Evolutionary conservation across 345 rosid genomes (phyloP).

Genomic region (Aquilaria sinensis): DNA sequence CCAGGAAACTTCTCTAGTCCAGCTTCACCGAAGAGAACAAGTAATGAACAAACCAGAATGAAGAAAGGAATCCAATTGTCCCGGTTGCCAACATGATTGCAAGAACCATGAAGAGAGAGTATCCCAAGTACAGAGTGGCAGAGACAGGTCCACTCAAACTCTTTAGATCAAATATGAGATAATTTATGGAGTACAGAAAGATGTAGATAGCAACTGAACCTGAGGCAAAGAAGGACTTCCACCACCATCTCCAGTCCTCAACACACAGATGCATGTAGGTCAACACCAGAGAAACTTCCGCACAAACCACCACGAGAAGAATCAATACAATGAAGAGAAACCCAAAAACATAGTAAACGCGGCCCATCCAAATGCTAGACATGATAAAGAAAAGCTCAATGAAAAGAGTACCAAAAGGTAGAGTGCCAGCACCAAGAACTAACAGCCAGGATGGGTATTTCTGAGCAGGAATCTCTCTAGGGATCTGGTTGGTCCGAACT

Average conservation of each 20-base stretch:
- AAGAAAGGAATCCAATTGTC: constrained; percentile 62
- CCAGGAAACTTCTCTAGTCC: constrained; percentile 30
- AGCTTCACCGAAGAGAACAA: constrained; percentile 73
- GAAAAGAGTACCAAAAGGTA: constrained; percentile 71
- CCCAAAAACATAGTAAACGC: constrained; percentile 66
- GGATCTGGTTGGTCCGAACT: constrained; percentile 73
- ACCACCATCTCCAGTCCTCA: constrained; percentile 80
- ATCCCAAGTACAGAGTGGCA: constrained; percentile 59
- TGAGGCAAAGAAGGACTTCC: constrained; percentile 74
- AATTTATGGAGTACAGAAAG: constrained; percentile 58
- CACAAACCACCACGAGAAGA: constrained; percentile 68
- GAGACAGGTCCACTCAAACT: constrained; percentile 67
- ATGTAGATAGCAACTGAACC: constrained; percentile 71
- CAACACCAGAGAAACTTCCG: constrained; percentile 61
- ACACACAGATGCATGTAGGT: constrained; percentile 79
- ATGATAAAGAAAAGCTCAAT: constrained; percentile 78
- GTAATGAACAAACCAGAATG: constrained; percentile 74
- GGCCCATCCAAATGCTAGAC: constrained; percentile 79
- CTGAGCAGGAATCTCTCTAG: constrained; percentile 65
- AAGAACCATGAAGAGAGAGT: constrained; percentile 60
- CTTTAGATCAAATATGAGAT: constrained; percentile 57
- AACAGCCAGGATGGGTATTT: constrained; percentile 76
- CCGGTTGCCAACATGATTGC: constrained; percentile 75
- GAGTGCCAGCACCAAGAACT: constrained; percentile 73
- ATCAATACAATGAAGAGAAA: constrained; percentile 53